Percentiles rank a stretch among this genome's conserved stretches.
phyloP scores from a whole-genome alignment of 1,139 yeast species.

The Yamadazyma taylorii region DNA sequence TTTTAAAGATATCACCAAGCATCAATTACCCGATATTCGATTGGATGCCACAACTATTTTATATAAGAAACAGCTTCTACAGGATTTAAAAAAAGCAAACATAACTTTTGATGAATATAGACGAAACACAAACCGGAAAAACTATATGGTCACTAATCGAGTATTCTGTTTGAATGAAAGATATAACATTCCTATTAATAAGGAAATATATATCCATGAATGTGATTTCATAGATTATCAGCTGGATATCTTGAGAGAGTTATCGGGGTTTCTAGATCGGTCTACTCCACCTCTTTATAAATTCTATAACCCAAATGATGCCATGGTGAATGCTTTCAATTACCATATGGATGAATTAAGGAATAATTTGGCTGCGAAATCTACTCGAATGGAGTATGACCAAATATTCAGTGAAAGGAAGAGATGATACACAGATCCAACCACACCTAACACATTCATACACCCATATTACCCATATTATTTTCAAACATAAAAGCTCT shows the following conservation, averaged over 20 bases:
- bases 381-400: conserved; percentile 4
- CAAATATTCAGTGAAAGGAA: conserved; percentile 4
- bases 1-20: neutral
- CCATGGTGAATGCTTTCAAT: conserved; percentile 4
- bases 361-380: neutral
- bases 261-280: conserved; percentile 5
- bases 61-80: conserved; percentile 14
- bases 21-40: neutral
- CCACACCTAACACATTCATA: too few species aligned
- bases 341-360: neutral
- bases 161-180: conserved; percentile 1
- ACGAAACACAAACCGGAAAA: neutral
- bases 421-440: too few species aligned
- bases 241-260: conserved; percentile 10
- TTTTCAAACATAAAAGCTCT: too few species aligned
- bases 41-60: conserved; percentile 2
- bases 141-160: neutral
- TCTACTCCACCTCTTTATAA: conserved; percentile 8
- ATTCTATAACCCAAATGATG: conserved; percentile 7
- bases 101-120: conserved; percentile 14
- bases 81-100: conserved; percentile 5
- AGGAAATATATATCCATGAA: conserved; percentile 13
- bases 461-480: too few species aligned
- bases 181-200: conserved; percentile 7
- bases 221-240: conserved; percentile 14